Base-by-base conservation (phyloP, 1,284 basidiomycete genomes). In the Cutaneotrichosporon cyanovorans region DNA sequence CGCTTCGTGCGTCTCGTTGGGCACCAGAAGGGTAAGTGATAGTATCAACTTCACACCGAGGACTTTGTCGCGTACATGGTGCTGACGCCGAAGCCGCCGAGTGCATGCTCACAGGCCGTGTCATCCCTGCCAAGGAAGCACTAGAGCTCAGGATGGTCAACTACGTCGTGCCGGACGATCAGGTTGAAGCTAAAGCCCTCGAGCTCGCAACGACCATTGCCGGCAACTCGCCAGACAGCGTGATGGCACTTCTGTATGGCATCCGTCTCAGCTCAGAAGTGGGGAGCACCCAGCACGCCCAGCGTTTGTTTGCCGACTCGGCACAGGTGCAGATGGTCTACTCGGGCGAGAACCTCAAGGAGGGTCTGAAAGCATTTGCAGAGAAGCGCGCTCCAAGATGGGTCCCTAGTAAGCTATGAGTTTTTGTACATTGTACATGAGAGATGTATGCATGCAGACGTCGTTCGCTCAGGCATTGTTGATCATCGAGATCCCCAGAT, bases 161-260 rank as follows among this genome's bases (percentile, higher is more conserved):
- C 52, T 40, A 45, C 28, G 48, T 54, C 14, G 52, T 54, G 2
- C 42, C 52, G 2, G 52, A 54, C 35, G 52, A 43, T 46, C 15
- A 48, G 9, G 52, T 54, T 10, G 52, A 54, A 30, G 25, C 28
- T 30, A 36, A 37, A 30, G 48, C 48, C 2, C 30, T 54, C n/a
- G 48, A 45, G 40, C 19, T 50, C 12, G 52, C 48, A 1, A 36
- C 25, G 16, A 16, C 18, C 1, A 54, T 54, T 30, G 48, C 52
- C 3, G 40, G 34, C 20, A 50, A 54, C 48, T 42, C 40, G 32
- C 52, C 52, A 28, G 52, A 54, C 48, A 48, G 45, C 7, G 46
- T 54, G 40, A 32, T 40, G 20, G 40, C 43, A 5, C 37, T 40
- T 6, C 37, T 54, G 10, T 48, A 54, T 19, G 52, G 52, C 47